Evolutionary conservation across 257 asterid genomes (phyloP).

Genomic region (Rehmannia glutinosa): DNA sequence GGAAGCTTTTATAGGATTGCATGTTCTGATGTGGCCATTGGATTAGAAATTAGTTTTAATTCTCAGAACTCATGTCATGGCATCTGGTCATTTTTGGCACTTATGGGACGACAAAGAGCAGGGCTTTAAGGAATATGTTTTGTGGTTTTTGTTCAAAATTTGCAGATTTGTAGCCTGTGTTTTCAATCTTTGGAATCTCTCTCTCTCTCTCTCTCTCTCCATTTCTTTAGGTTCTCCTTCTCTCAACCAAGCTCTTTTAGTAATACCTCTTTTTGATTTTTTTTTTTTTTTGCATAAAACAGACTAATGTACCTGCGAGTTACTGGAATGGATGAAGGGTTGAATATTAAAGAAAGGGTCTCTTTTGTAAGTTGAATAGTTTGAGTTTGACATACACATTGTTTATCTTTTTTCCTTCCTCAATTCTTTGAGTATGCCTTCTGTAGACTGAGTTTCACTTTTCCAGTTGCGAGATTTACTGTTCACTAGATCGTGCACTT

Average conservation of each 20-base stretch:
- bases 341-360: slow-evolving; percentile 74
- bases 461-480: slow-evolving; percentile 5
- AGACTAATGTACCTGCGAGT: slow-evolving; percentile 85
- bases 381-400: slow-evolving; percentile 4
- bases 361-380: slow-evolving; percentile 63
- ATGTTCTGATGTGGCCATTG: slow-evolving; percentile 10
- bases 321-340: slow-evolving; percentile 92
- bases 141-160: not conserved
- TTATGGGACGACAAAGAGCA: not conserved
- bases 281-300: slow-evolving; percentile 25
- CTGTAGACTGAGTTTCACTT: not conserved
- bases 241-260: not conserved
- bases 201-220: not conserved
- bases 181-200: slow-evolving; percentile 2
- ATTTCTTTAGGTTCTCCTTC: not conserved
- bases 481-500: not conserved
- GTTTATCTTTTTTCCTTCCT: not conserved
- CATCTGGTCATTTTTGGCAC: slow-evolving; percentile 12
- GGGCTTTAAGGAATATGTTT: not conserved
- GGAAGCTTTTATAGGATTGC: slow-evolving; percentile 3
- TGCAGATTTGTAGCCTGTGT: not conserved
- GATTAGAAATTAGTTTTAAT: not conserved
- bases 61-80: not conserved
- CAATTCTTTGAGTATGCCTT: slow-evolving; percentile 3
- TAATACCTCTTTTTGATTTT: not conserved